Base-by-base conservation (phyloP, 202 grass and related monocot genomes). In the Setaria italica region DNA sequence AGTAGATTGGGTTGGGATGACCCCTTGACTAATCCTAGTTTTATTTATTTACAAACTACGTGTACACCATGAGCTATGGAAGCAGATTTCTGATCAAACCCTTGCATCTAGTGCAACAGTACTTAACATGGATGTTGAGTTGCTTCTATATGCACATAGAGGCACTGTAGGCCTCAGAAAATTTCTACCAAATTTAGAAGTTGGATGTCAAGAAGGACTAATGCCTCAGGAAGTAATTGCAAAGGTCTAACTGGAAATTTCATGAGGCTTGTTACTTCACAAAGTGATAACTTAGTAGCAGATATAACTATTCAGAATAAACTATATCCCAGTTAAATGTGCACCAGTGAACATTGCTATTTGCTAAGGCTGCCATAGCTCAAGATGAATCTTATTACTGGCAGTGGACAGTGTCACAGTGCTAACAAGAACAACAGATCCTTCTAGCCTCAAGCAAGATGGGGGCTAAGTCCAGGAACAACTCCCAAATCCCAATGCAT, bases 211-310 rank as follows among this genome's bases (percentile, higher is more conserved):
- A 33, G 41, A 70, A 85, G 83, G 83, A 37, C 49, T 70, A 60
- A 42, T 79, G 20, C 43, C 58, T 39, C 25, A 83, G 47, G 25
- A 56, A 35, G 21, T 43, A 66, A 70, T 83, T 63, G 41, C 46
- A 83, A 59, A 73, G 11, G 20, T 77, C 16, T 21, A 54, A 25
- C 32, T 67, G 30, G 46, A 21, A 15, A 67, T 39, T 67, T 49
- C 45, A 80, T 77, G 56, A n/a, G 11, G 6, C 11, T 49, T 62
- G 12, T 55, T 76, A 32, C 79, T 87, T 82, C 30, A 82, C 4
- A 65, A 81, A 74, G 53, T 55, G 56, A 85, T 73, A 49, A 39
- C 57, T 56, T 74, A 45, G 34, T 50, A 35, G 59, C 71, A 55
- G 15, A 58, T 51, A 43, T 65, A 80, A 72, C n/a, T 55, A 39